Percentiles rank a stretch among this genome's conserved stretches.
phyloP scores from a whole-genome alignment of 2,329 filamentous ascomycete species.

The Sarocladiaceae sp. region DNA sequence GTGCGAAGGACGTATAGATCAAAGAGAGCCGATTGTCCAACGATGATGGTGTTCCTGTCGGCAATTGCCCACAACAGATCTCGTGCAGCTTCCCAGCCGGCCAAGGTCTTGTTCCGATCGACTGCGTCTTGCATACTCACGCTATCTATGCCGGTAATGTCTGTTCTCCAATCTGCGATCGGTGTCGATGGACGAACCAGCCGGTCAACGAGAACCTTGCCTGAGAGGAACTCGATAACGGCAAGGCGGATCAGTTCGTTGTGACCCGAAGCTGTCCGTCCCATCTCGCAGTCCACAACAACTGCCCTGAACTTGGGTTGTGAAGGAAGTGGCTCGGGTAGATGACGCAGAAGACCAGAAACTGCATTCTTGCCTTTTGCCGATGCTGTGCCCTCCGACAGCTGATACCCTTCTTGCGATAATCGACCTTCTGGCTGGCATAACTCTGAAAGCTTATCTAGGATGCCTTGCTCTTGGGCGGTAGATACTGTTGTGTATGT shows the following conservation, averaged over 20 bases:
- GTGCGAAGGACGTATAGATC: conserved; percentile 39
- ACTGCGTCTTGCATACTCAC: conserved; percentile 3
- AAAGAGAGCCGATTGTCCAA: conserved; percentile 40
- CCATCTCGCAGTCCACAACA: conserved; percentile 9
- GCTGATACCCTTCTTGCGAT: background rate
- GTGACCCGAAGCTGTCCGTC: background rate
- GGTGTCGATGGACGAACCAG: conserved; percentile 5
- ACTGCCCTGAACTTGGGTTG: background rate
- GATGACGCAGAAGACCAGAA: background rate
- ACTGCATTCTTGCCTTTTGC: background rate
- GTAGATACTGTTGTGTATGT: background rate
- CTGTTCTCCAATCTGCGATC: conserved; percentile 8
- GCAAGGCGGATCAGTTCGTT: conserved; percentile 7
- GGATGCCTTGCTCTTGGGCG: background rate
- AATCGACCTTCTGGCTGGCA: conserved; percentile 3
- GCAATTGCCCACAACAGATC: conserved; percentile 32
- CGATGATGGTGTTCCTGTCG: conserved; percentile 36
- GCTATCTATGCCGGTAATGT: conserved; percentile 4
- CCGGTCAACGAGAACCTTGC: background rate
- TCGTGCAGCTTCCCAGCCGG: conserved; percentile 37
- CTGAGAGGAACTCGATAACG: conserved; percentile 10
- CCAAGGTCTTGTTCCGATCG: conserved; percentile 19
- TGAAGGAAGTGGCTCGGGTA: background rate
- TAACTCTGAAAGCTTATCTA: background rate
- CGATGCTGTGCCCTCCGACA: background rate